Conservation (phyloP, 169 alveolate species). For the Plasmodium chabaudi region DNA sequence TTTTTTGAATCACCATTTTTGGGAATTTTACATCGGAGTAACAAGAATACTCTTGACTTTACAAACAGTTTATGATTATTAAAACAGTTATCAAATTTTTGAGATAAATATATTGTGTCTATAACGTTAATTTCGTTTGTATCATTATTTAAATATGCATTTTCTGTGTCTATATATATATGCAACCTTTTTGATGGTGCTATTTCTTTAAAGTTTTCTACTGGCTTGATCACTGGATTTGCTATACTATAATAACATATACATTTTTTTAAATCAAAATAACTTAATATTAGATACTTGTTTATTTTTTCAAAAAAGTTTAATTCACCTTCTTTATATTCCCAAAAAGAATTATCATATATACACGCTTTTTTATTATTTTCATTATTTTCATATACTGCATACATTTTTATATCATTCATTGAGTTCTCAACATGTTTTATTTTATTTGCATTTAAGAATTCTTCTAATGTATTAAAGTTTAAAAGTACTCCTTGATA, state of each 20-base stretch:
- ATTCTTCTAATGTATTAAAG: slow-evolving; percentile 57
- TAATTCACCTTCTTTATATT: slow-evolving; percentile 41
- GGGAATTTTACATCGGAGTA: slow-evolving; percentile 16
- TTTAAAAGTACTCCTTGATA: slow-evolving; percentile 46
- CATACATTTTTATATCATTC: slow-evolving; percentile 12
- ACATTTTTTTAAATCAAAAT: slow-evolving; percentile 28
- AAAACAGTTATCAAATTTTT: slow-evolving; percentile 25
- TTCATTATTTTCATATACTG: background rate
- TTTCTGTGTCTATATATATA: slow-evolving; percentile 28
- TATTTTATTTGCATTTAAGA: slow-evolving; percentile 11
- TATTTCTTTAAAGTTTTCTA: slow-evolving; percentile 3
- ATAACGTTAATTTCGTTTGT: slow-evolving; percentile 19
- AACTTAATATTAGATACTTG: slow-evolving; percentile 43
- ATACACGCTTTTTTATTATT: background rate
- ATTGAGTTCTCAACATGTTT: slow-evolving; percentile 27
- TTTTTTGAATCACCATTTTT: background rate
- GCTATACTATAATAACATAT: slow-evolving; percentile 61
- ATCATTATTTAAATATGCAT: slow-evolving; percentile 17
- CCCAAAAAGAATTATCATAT: slow-evolving; percentile 46
- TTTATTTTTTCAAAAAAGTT: slow-evolving; percentile 56
- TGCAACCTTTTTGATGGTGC: slow-evolving; percentile 9
- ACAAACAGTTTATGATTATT: slow-evolving; percentile 43
- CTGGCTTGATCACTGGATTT: slow-evolving; percentile 51
- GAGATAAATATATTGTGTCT: slow-evolving; percentile 50
- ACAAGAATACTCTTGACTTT: slow-evolving; percentile 4